Evolutionary conservation across 2,329 filamentous ascomycete genomes (phyloP).

Genomic region (Xylariomycetidae sp.): DNA sequence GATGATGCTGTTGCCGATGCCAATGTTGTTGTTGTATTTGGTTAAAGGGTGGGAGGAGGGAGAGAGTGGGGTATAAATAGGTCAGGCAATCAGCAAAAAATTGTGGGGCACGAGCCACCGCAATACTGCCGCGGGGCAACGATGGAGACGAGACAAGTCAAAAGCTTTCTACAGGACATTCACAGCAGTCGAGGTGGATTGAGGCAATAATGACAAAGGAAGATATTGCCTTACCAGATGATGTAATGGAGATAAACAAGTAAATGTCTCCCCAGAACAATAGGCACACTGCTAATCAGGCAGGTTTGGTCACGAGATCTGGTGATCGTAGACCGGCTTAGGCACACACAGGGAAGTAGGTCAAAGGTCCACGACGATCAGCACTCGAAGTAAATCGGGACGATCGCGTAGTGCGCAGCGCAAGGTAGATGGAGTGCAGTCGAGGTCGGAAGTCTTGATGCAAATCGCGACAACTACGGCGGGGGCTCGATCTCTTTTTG

Average conservation of each 20-base stretch:
- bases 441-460: conserved; percentile 25
- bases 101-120: too few relatives aligned
- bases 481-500: conserved; percentile 23
- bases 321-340: conserved; percentile 18
- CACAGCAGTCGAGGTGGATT: too few relatives aligned
- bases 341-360: conserved; percentile 21
- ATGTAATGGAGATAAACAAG: conserved; percentile 92
- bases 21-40: too few relatives aligned
- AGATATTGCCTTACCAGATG: conserved; percentile 51
- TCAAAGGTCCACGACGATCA: conserved; percentile 16
- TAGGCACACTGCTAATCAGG: conserved; percentile 17
- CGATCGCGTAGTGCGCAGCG: conserved; percentile 22
- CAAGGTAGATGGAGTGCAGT: conserved; percentile 22
- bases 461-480: conserved; percentile 25
- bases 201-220: too few relatives aligned
- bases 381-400: conserved; percentile 16
- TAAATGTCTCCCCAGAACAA: conserved; percentile 84
- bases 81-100: too few relatives aligned
- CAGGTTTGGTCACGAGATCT: conserved; percentile 25
- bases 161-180: too few relatives aligned
- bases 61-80: too few relatives aligned
- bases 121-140: too few relatives aligned
- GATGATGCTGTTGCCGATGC: too few relatives aligned
- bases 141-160: too few relatives aligned
- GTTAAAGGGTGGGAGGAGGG: too few relatives aligned